A percentile compares a stretch with the other conserved stretches of the same genome.
Evolutionary conservation across 495 filamentous ascomycete genomes (phyloP).

Genomic region (Penicillium crystallinum): DNA sequence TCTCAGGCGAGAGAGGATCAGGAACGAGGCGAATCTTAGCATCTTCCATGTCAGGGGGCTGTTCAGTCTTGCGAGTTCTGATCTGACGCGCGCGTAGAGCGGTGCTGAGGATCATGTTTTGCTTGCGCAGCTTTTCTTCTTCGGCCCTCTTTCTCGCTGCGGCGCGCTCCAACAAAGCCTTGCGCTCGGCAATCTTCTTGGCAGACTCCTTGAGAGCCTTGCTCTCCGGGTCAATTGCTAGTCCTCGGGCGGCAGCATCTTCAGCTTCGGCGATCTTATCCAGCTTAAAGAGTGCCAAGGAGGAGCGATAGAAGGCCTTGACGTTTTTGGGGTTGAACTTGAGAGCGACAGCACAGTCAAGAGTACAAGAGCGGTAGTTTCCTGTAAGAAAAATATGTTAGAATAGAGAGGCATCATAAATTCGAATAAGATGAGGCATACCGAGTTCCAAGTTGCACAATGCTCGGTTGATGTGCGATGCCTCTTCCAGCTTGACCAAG

Average conservation of each 20-base stretch:
- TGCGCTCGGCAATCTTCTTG: constrained; percentile 49
- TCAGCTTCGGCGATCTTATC: constrained; percentile 68
- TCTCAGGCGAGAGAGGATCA: constrained; percentile 67
- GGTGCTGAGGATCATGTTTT: constrained; percentile 55
- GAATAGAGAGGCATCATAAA: background rate
- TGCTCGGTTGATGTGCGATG: constrained; percentile 78
- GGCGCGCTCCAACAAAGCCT: constrained; percentile 32
- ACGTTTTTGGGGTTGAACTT: constrained; percentile 70
- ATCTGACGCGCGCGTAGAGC: constrained; percentile 76
- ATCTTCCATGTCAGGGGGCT: constrained; percentile 82
- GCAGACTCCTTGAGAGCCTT: constrained; percentile 51
- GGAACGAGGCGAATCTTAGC: constrained; percentile 60
- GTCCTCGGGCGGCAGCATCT: constrained; percentile 66
- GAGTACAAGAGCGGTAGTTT: constrained; percentile 79
- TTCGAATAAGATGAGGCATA: constrained; percentile 29
- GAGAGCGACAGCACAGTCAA: constrained; percentile 77
- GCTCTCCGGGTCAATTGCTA: constrained; percentile 61
- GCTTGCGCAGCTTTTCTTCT: constrained; percentile 47
- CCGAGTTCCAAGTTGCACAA: constrained; percentile 75
- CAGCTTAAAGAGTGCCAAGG: constrained; percentile 67
- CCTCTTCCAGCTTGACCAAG: constrained; percentile 60
- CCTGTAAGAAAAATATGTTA: constrained; percentile 32
- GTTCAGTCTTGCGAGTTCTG: constrained; percentile 54
- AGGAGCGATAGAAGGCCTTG: constrained; percentile 85
- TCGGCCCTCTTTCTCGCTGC: constrained; percentile 42